phyloP scores from a whole-genome alignment of 495 filamentous ascomycete genomes.

The Immersiella caudata region DNA sequence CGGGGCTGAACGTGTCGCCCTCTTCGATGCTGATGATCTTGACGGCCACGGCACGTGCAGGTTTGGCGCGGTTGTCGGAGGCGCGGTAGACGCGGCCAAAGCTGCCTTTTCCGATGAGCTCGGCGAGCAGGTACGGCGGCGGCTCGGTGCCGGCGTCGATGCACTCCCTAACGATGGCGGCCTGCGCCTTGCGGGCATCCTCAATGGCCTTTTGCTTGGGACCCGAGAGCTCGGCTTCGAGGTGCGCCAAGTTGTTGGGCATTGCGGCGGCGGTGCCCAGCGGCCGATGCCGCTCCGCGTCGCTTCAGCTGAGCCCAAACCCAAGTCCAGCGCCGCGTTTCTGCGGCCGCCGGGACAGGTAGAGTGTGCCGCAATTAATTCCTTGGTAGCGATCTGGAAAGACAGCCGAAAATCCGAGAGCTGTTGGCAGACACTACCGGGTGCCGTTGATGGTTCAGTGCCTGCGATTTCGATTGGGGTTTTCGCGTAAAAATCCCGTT shows the following conservation, averaged over 20 bases:
- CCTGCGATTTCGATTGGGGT: background rate
- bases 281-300: background rate
- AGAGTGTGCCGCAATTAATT: background rate
- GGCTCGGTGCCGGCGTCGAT: conserved; percentile 18
- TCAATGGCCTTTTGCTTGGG: conserved; percentile 26
- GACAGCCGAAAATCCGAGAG: background rate
- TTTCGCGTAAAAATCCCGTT: background rate
- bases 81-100: conserved; percentile 28
- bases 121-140: conserved; percentile 22
- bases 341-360: background rate
- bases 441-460: background rate
- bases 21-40: conserved; percentile 30
- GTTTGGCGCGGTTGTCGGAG: conserved; percentile 17
- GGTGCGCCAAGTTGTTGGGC: conserved; percentile 18
- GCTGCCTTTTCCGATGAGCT: conserved; percentile 27
- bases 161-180: conserved; percentile 22
- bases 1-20: conserved; percentile 23
- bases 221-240: conserved; percentile 19
- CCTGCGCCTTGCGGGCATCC: conserved; percentile 24
- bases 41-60: conserved; percentile 21
- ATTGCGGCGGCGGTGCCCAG: background rate
- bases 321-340: background rate
- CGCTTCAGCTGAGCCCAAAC: background rate
- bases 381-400: background rate
- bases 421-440: background rate